A percentile compares a stretch with the other conserved stretches of the same genome.
Evolutionary conservation across 768 basidiomycete species (phyloP).

Genomic region (Tricholomella constricta): DNA sequence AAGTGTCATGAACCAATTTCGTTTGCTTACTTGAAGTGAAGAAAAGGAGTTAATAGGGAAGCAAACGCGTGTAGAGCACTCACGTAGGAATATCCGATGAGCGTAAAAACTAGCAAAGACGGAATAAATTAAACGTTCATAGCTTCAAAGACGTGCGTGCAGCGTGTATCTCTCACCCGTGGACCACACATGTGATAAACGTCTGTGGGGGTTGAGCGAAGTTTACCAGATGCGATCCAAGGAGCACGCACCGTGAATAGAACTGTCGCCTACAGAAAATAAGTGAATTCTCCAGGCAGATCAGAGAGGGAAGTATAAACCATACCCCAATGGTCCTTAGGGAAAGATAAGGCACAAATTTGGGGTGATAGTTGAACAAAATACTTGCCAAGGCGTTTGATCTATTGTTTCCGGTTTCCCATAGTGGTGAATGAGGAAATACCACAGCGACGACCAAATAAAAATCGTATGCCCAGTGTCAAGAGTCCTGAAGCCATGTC

Average conservation of each 20-base stretch:
- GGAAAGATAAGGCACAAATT: neutral
- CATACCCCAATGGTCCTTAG: neutral
- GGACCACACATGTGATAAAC: neutral
- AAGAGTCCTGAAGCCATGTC: neutral
- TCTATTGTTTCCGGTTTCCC: neutral
- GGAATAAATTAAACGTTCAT: neutral
- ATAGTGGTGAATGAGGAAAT: constrained; percentile 4
- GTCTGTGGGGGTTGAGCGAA: neutral
- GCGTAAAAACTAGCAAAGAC: neutral
- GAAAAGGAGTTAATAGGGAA: no score
- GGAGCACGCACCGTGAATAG: neutral
- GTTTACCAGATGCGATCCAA: neutral
- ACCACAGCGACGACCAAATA: constrained; percentile 14
- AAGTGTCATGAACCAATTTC: neutral
- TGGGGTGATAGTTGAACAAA: neutral
- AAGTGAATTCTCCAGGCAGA: no score
- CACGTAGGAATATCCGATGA: constrained; percentile 3
- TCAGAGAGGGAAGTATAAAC: no score
- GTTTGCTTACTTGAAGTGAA: neutral
- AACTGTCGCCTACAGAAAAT: neutral
- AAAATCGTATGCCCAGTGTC: constrained; percentile 5
- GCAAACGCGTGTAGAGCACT: no score
- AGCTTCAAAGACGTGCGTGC: neutral
- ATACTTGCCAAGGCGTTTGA: constrained; percentile 8
- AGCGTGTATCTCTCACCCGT: neutral